These are phyloP conservation scores for Cercophora samala DNA, from an alignment of 495 filamentous ascomycete genomes.

Conservation along the genomic window DNA sequence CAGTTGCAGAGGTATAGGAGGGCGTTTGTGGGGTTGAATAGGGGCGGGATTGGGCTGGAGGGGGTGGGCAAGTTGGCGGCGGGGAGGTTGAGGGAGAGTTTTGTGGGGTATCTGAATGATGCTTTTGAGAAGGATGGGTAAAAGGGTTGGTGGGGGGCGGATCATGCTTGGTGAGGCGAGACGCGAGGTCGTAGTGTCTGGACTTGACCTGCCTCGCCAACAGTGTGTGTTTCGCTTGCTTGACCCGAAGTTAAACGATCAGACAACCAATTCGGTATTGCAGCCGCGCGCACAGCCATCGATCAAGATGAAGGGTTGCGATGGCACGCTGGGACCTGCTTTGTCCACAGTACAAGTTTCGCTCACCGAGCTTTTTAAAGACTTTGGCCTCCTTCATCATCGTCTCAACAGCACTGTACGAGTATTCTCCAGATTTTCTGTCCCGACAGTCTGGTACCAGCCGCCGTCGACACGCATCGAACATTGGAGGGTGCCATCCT, in stretches of 20 bases:
- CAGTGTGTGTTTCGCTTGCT: not conserved
- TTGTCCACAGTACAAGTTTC: too few relatives aligned
- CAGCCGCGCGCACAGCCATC: not conserved
- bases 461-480: too few relatives aligned
- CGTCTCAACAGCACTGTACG: too few relatives aligned
- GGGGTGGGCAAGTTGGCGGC: slow-evolving; percentile 45
- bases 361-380: too few relatives aligned
- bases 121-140: slow-evolving; percentile 52
- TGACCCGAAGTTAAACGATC: not conserved
- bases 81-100: slow-evolving; percentile 60
- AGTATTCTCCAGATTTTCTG: too few relatives aligned
- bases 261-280: not conserved
- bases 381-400: too few relatives aligned
- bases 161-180: not conserved
- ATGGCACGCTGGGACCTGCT: not conserved
- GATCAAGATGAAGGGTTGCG: not conserved
- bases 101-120: slow-evolving; percentile 73
- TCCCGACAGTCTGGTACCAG: too few relatives aligned
- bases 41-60: slow-evolving; percentile 51
- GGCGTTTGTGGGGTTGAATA: slow-evolving; percentile 80
- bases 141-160: slow-evolving; percentile 4
- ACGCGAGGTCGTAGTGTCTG: not conserved
- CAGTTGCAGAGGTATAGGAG: slow-evolving; percentile 78
- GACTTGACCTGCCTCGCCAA: not conserved
- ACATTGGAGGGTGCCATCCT: too few relatives aligned